Evolutionary conservation across 495 filamentous ascomycete species (phyloP).

Genomic region (Podospora conica): DNA sequence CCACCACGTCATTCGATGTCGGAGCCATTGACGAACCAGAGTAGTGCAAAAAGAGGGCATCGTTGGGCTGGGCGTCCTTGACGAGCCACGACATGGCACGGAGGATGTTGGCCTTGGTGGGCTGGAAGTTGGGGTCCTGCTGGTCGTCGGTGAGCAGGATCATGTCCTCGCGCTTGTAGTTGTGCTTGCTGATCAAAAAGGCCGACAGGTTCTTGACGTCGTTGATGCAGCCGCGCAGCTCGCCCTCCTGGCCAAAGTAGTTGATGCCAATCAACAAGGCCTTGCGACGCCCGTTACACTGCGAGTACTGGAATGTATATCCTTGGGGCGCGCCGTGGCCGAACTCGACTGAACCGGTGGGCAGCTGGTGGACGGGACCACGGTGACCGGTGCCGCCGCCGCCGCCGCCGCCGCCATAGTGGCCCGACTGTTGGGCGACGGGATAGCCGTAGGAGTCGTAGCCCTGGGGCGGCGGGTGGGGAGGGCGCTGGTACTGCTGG

Average conservation of each 20-base stretch:
- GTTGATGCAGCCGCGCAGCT: conserved; percentile 90
- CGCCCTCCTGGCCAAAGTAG: conserved; percentile 80
- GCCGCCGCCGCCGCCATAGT: conserved; percentile 18
- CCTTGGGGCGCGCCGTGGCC: conserved; percentile 42
- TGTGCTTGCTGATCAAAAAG: conserved; percentile 74
- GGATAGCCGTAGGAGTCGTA: conserved; percentile 38
- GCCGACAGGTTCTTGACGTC: conserved; percentile 86
- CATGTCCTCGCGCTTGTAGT: conserved; percentile 50
- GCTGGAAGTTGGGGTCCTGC: conserved; percentile 35
- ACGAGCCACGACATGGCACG: conserved; percentile 46
- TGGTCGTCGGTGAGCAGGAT: conserved; percentile 47
- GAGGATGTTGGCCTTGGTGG: conserved; percentile 47
- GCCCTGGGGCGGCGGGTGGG: conserved; percentile 19
- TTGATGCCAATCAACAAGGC: conserved; percentile 92
- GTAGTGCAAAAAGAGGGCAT: conserved; percentile 47
- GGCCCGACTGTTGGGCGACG: conserved; percentile 7
- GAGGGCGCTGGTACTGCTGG: conserved; percentile 12
- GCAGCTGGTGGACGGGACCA: conserved; percentile 43
- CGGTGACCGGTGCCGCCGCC: conserved; percentile 26
- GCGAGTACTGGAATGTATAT: conserved; percentile 74
- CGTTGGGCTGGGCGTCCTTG: conserved; percentile 38
- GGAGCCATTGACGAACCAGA: conserved; percentile 53
- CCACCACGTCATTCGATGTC: background rate
- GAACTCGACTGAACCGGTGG: conserved; percentile 38
- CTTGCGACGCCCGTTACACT: conserved; percentile 79